These are phyloP conservation scores for Cystobasidiaceae sp. DNA, from an alignment of 1,284 basidiomycete genomes.

Conservation along the genomic window DNA sequence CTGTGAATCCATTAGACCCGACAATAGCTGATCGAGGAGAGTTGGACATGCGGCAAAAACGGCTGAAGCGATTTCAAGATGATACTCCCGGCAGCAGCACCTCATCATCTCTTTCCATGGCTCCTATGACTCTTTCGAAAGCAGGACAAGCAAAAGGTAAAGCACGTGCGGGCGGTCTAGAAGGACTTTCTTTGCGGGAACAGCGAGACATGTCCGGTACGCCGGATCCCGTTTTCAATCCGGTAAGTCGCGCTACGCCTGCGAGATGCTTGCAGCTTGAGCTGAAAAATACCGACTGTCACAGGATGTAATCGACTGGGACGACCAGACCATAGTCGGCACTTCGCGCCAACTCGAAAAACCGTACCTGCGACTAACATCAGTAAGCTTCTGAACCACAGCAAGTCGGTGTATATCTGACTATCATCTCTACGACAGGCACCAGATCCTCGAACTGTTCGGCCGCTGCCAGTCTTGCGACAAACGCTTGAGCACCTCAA, in stretches of 20 bases:
- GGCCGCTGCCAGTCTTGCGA: slow-evolving; percentile 77
- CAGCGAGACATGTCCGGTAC: slow-evolving; percentile 34
- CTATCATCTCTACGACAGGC: slow-evolving; percentile 55
- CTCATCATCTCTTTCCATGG: slow-evolving; percentile 4
- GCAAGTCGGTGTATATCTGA: neutral
- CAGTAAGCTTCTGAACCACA: slow-evolving; percentile 54
- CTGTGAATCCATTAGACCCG: slow-evolving; percentile 7
- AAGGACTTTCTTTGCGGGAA: slow-evolving; percentile 30
- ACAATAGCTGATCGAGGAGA: slow-evolving; percentile 11
- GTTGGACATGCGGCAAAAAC: slow-evolving; percentile 29
- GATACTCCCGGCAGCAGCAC: slow-evolving; percentile 17
- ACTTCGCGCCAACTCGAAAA: slow-evolving; percentile 86
- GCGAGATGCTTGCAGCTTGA: neutral
- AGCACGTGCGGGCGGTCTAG: slow-evolving; percentile 20
- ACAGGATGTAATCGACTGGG: slow-evolving; percentile 95
- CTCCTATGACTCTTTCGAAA: slow-evolving; percentile 11
- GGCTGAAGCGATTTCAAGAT: slow-evolving; percentile 27
- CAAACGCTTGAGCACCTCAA: slow-evolving; percentile 83
- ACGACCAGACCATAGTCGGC: slow-evolving; percentile 89
- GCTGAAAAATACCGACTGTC: neutral
- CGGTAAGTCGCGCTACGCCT: slow-evolving; percentile 44
- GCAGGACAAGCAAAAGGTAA: slow-evolving; percentile 16
- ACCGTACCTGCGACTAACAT: slow-evolving; percentile 89
- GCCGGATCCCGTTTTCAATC: slow-evolving; percentile 48
- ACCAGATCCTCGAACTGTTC: slow-evolving; percentile 88